Percentiles rank a stretch among this genome's conserved stretches.
Evolutionary conservation across 1,139 yeast species (phyloP).

Genomic region (Kluyveromyces sp.): DNA sequence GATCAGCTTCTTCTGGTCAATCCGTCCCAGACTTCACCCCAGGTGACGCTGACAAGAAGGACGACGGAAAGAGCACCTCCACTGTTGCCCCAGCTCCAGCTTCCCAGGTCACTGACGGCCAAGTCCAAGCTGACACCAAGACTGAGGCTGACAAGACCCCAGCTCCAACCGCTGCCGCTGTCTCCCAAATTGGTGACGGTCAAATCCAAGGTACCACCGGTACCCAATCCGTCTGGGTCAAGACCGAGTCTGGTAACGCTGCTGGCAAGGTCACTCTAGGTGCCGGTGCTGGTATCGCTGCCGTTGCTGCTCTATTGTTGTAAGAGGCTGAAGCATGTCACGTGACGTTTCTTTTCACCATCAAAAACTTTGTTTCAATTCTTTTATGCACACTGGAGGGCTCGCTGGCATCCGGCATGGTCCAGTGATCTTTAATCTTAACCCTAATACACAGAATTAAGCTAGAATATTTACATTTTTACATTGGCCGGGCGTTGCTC

Average conservation of each 20-base stretch:
- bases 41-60: constrained; percentile 9
- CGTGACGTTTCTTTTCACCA: no score
- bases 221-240: constrained; percentile 23
- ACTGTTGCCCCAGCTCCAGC: constrained; percentile 6
- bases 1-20: constrained; percentile 11
- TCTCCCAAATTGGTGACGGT: constrained; percentile 40
- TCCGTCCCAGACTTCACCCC: constrained; percentile 14
- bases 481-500: no score
- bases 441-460: no score
- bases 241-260: constrained; percentile 3
- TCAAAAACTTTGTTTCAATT: neutral
- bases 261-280: constrained; percentile 6
- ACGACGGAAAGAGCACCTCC: neutral
- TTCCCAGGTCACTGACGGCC: constrained; percentile 13
- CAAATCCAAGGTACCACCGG: constrained; percentile 38
- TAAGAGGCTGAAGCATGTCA: neutral
- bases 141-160: neutral
- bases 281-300: constrained; percentile 10
- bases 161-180: constrained; percentile 27
- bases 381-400: neutral
- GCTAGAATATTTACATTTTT: no score
- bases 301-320: constrained; percentile 10
- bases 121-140: constrained; percentile 12
- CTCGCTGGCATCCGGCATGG: no score
- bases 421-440: no score